Percentiles rank a stretch among this genome's conserved stretches.
Conservation (phyloP, 768 basidiomycete genomes). For the Lentinus brumalis region DNA sequence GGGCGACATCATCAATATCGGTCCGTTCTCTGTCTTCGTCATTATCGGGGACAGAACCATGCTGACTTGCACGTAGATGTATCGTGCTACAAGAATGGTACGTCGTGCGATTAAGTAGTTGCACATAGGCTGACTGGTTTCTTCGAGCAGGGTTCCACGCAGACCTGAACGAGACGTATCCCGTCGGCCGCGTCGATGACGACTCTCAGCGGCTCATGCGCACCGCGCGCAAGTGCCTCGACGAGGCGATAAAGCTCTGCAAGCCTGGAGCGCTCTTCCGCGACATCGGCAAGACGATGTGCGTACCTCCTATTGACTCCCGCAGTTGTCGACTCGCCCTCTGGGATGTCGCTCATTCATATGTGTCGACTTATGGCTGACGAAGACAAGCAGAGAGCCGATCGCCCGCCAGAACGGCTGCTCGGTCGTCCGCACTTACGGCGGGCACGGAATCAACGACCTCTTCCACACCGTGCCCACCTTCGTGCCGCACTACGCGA, state of each 20-base stretch:
- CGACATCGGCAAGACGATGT: conserved; percentile 88
- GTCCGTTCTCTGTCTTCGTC: conserved; percentile 39
- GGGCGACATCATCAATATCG: conserved; percentile 97
- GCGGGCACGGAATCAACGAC: conserved; percentile 87
- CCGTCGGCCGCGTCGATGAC: conserved; percentile 83
- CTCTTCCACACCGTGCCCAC: conserved; percentile 87
- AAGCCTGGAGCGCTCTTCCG: conserved; percentile 92
- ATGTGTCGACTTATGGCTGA: too few species aligned
- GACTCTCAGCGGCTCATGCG: conserved; percentile 81
- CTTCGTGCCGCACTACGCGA: conserved; percentile 86
- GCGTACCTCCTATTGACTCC: conserved; percentile 32
- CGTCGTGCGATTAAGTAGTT: conserved; percentile 5
- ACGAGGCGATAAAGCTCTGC: conserved; percentile 89
- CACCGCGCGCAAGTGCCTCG: conserved; percentile 79
- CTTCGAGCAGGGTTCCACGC: conserved; percentile 73
- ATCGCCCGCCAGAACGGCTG: conserved; percentile 83
- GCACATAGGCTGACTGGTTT: background rate
- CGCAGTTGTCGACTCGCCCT: background rate
- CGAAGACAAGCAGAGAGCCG: conserved; percentile 60
- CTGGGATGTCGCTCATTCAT: too few species aligned
- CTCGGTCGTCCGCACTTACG: conserved; percentile 87
- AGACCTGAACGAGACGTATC: conserved; percentile 92
- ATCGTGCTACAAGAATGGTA: conserved; percentile 77
- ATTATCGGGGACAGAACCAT: background rate
- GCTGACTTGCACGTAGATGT: conserved; percentile 55